These are phyloP conservation scores for Pseudogymnoascus destructans DNA, from an alignment of 2,329 filamentous ascomycete genomes.

Conservation along the genomic window DNA sequence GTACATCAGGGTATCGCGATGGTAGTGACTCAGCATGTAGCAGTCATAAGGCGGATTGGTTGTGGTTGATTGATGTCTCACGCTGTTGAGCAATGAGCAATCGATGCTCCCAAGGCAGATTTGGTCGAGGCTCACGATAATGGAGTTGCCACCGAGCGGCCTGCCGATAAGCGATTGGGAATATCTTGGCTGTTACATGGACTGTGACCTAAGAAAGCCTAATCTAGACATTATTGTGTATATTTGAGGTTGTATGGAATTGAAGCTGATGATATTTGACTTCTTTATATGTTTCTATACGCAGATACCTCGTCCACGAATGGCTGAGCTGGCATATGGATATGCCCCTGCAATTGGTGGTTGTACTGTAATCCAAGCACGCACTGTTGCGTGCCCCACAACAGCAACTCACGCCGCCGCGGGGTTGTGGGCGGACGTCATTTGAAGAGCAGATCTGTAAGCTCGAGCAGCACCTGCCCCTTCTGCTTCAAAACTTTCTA, in stretches of 20 bases:
- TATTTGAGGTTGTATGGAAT: neutral
- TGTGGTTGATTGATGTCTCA: constrained; percentile 6
- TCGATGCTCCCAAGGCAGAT: neutral
- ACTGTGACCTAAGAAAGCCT: neutral
- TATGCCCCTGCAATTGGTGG: neutral
- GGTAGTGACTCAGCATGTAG: constrained; percentile 4
- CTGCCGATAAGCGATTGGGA: constrained; percentile 4
- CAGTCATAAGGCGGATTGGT: constrained; percentile 3
- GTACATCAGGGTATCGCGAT: neutral
- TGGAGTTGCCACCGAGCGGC: neutral
- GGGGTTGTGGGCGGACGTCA: constrained; percentile 6
- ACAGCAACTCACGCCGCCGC: neutral
- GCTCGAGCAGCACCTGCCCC: neutral
- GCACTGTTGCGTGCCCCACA: constrained; percentile 1
- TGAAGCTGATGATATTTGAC: neutral
- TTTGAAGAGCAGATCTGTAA: constrained; percentile 3
- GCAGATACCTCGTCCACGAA: neutral
- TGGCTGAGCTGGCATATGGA: neutral
- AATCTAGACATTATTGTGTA: neutral
- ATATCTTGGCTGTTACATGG: neutral
- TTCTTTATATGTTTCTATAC: neutral
- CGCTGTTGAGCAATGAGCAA: neutral
- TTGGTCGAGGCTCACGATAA: constrained; percentile 6
- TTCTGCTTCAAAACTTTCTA: constrained; percentile 4
- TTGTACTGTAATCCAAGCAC: neutral